Base-by-base conservation (phyloP, 495 filamentous ascomycete genomes). In the Penicillium atrosanguineum region DNA sequence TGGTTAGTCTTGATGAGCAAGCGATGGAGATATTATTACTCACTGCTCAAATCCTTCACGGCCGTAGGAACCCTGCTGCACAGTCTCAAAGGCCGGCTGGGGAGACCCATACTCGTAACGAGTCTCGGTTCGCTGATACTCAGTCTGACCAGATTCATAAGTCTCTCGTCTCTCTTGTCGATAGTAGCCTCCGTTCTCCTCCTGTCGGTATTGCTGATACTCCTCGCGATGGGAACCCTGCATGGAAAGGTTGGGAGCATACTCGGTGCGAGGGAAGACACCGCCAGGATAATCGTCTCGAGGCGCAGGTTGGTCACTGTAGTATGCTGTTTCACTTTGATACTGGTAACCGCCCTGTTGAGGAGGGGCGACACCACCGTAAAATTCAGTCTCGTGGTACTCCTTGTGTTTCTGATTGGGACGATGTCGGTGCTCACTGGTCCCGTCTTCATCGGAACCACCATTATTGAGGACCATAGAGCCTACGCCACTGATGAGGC, bases 401-500 rank as follows among this genome's bases (percentile, higher is more conserved):
- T 70, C 53, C 52, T 71, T 74, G 15, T 69, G 66, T 19, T 72
- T 63, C 31, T 68, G 31, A 34, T 14, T 57, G 12, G 62, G 60
- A 20, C 67, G 70, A n/a, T 66, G 68, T 47, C 61, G 64, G 44
- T 29, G 50, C 48, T 59, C 44, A 37, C 50, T 39, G 11, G 28
- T 16, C 14, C 57, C 56, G 38, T 72, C 61, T 1, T 57, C 52
- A 20, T 67, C 71, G 40, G 52, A 74, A 55, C 28, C 61, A 48
- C 41, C 60, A 50, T 51, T 62, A 51, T 59, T 62, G n/a, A 81
- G 69, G 20, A 77, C 57, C 59, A 75, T 71, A 0, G 74, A 74
- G 18, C 77, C 73, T 48, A 80, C 55, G 20, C 72, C 73, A 34
- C 76, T 75, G 2, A 78, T 76, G 11, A 83, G 59, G 12, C 78